These are phyloP conservation scores for Pyricularia sp. DNA, from an alignment of 2,329 filamentous ascomycete genomes.

Conservation along the genomic window DNA sequence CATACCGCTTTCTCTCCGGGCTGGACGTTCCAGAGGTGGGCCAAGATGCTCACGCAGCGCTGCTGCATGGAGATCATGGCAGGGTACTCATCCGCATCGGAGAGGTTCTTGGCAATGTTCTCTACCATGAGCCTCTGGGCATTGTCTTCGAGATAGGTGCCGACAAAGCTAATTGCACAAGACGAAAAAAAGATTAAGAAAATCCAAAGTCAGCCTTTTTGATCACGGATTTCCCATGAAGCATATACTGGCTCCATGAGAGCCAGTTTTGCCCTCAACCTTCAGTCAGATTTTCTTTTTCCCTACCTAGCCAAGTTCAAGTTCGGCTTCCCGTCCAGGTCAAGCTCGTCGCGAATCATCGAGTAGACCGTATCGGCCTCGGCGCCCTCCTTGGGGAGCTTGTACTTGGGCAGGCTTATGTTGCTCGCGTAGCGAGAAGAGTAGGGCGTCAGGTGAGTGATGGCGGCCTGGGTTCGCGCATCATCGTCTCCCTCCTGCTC, in stretches of 20 bases:
- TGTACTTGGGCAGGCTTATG: slow-evolving; percentile 45
- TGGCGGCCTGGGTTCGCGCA: slow-evolving; percentile 25
- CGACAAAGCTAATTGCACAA: slow-evolving; percentile 42
- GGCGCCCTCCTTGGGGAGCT: slow-evolving; percentile 41
- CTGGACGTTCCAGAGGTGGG: slow-evolving; percentile 50
- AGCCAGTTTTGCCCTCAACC: no score
- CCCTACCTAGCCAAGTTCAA: slow-evolving; percentile 47
- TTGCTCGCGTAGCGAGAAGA: slow-evolving; percentile 41
- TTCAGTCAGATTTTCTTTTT: no score
- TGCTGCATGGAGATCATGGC: slow-evolving; percentile 46
- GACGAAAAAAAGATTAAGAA: slow-evolving; percentile 4
- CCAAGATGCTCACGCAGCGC: slow-evolving; percentile 55
- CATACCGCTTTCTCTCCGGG: slow-evolving; percentile 42
- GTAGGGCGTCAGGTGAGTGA: slow-evolving; percentile 43
- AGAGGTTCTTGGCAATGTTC: slow-evolving; percentile 58
- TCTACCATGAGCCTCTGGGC: slow-evolving; percentile 52
- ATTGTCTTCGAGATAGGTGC: slow-evolving; percentile 58
- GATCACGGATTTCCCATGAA: neutral
- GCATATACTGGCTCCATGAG: no score
- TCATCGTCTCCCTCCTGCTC: slow-evolving; percentile 16
- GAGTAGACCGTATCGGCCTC: slow-evolving; percentile 52
- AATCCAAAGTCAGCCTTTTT: neutral
- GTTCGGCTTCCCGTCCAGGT: slow-evolving; percentile 53
- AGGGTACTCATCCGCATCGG: slow-evolving; percentile 56
- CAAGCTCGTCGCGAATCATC: slow-evolving; percentile 48